Base-by-base conservation (phyloP, 139 green algal species). In the Tetraselmis striata region DNA sequence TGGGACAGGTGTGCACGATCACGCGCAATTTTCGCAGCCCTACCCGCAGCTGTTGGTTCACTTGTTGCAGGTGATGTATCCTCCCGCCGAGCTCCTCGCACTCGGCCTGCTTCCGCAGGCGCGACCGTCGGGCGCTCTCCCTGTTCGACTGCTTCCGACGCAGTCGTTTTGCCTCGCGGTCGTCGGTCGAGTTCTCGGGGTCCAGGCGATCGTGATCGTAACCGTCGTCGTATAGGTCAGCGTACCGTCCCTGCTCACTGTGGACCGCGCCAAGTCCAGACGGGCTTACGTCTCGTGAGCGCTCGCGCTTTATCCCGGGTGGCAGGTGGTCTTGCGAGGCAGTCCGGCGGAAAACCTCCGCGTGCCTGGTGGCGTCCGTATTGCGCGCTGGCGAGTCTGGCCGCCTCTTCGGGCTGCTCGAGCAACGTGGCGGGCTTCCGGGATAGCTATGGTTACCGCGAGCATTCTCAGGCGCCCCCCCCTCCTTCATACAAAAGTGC, bases 121-220 rank as follows among this genome's bases (percentile, higher is more conserved):
- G 88, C 31, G 90, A 95, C 1, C 95, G 87, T 29, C 95, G 85
- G 1, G 95, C 95, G 23, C 86, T 92, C 87, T 98, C 95, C 27
- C 95, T 82, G 83, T 98, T 98, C 80, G 87, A 94, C 87, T 98
- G 95, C 89, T 98, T 98, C 59, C 95, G 89, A 58, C 88, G 83
- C 85, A 94, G 86, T 30, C 88, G 83, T 86, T 98, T 98, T n/a
- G 94, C 24, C 80, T 98, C 93, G 26, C 89, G 81, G 78, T 97
- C 93, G 45, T 97, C 93, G 29, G 29, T 82, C 31, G 45, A 5
- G 45, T 18, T 18, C 45, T 5, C 5, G 18, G 11, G 45, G 11
- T 5, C 45, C 45, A 18, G 45, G 5, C 18, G 5, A 25, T 18
- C 18, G 18, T 67, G 5, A 5, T 67, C 45, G 45, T 67, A 67